These are phyloP conservation scores for Acacia concinna DNA, from an alignment of 331 rosid genomes.

Conservation along the genomic window DNA sequence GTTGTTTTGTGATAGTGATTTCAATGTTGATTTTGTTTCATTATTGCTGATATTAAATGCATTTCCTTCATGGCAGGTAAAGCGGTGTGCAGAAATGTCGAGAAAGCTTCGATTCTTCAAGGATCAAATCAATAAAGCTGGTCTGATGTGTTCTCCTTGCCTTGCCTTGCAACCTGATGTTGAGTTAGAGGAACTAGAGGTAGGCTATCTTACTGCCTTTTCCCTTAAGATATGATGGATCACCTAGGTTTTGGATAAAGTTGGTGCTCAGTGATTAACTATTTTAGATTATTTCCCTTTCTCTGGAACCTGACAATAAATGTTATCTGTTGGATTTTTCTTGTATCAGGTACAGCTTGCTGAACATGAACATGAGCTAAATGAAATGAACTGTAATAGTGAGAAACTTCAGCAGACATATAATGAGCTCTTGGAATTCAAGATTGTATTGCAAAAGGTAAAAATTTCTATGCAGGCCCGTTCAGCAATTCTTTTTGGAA, in stretches of 20 bases:
- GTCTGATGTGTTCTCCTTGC: constrained; percentile 55
- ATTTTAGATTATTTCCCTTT: constrained; percentile 11
- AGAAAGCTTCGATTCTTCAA: constrained; percentile 89
- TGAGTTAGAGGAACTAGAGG: constrained; percentile 85
- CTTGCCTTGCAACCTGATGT: constrained; percentile 59
- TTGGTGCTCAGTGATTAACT: constrained; percentile 11
- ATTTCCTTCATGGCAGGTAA: constrained; percentile 57
- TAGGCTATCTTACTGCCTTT: constrained; percentile 31
- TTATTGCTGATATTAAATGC: neutral
- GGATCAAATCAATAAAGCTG: constrained; percentile 91
- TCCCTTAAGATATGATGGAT: constrained; percentile 14
- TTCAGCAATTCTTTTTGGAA: neutral
- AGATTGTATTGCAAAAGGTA: constrained; percentile 91
- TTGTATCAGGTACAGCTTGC: constrained; percentile 68
- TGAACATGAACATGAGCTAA: constrained; percentile 82
- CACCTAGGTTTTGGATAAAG: constrained; percentile 22
- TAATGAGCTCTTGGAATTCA: constrained; percentile 88
- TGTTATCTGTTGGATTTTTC: constrained; percentile 27
- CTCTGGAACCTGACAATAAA: constrained; percentile 31
- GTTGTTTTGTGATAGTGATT: neutral
- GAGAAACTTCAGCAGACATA: constrained; percentile 78
- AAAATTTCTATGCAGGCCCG: neutral
- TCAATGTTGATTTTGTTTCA: constrained; percentile 7
- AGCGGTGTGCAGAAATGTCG: constrained; percentile 99
- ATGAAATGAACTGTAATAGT: constrained; percentile 75